phyloP scores from a whole-genome alignment of 2,329 filamentous ascomycete genomes.

The Exophiala oligosperma region DNA sequence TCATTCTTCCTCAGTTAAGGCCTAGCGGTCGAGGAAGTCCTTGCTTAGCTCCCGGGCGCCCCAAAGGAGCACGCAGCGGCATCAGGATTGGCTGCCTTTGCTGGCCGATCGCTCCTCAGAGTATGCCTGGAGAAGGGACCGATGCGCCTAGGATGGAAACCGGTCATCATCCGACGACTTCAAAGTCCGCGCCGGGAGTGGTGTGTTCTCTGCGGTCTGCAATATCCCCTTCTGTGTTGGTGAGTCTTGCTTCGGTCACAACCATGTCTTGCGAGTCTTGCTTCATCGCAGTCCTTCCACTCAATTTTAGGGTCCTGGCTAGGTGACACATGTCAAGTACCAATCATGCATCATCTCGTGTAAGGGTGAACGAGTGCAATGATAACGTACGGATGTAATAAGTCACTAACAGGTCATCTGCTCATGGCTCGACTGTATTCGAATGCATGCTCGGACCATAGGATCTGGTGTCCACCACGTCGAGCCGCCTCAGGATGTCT shows the following conservation, averaged over 20 bases:
- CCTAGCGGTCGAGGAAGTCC: background rate
- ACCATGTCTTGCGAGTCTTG: background rate
- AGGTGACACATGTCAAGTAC: background rate
- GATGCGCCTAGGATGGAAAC: background rate
- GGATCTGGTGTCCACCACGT: too few species aligned
- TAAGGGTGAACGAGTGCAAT: background rate
- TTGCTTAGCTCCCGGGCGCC: background rate
- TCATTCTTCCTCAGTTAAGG: too few species aligned
- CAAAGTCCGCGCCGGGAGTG: background rate
- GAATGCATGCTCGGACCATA: too few species aligned
- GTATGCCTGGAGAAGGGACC: background rate
- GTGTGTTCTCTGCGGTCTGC: background rate
- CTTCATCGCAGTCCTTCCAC: background rate
- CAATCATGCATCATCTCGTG: background rate
- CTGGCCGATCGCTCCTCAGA: background rate
- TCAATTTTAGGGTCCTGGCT: background rate
- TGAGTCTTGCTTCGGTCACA: background rate
- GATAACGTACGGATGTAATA: too few species aligned
- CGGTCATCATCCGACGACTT: background rate
- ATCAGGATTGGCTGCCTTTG: slow-evolving; percentile 13
- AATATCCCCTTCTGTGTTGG: too few species aligned
- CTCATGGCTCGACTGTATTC: too few species aligned
- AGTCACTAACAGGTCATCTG: too few species aligned
- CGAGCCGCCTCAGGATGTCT: too few species aligned
- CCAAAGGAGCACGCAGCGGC: background rate